Base-by-base conservation (phyloP, 768 basidiomycete species). In the Lepiota brunneoincarnata region DNA sequence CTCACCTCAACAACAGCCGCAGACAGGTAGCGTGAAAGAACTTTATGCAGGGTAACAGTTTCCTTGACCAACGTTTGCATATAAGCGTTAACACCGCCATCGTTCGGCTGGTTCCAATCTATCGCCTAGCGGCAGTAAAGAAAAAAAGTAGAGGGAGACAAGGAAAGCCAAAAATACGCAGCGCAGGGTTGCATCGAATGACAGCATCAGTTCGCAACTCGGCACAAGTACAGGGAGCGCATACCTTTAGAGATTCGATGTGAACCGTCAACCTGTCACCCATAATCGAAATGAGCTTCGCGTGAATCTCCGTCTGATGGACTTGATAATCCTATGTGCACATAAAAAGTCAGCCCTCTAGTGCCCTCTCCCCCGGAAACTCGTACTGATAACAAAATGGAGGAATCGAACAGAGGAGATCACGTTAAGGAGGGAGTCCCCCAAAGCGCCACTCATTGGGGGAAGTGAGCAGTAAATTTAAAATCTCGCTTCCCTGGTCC, bases 301-400 rank as follows among this genome's bases (percentile, higher is more conserved):
- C 83, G 69, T 98, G 96, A 50, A 99, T 98, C 75, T 98, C 97
- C 65, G 96, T 91, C 70, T 99, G 97, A 70, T 99, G 97, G 69
- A 98, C 97, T 78, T 98, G 96, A 65, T 90, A 98, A 69, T 98
- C 97, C 88, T 95, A 64, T 53, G 37, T 15, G 23, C 28, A 35
- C 4, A 24, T 40, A 6, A 40, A 11, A 51, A 34, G 28, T 34
- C 31, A 42, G 20, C 18, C 4, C 6, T 49, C 21, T 17, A 40
- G 42, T 34, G 31, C 23, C 9, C 40, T 18, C 14, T 15, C 23
- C 14, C 20, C 31, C 28, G 20, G 14, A 36, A 26, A 50, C 31
- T 31, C 31, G 31, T 10, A 9, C 31, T 31, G 31, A 41, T 17
- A 14, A 28, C 17, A 31, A 34, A 28, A 42, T 14, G n/a, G 20